These are phyloP conservation scores for Smittium culicis DNA, from an alignment of 371 early-diverging fungal genomes.

Conservation along the genomic window DNA sequence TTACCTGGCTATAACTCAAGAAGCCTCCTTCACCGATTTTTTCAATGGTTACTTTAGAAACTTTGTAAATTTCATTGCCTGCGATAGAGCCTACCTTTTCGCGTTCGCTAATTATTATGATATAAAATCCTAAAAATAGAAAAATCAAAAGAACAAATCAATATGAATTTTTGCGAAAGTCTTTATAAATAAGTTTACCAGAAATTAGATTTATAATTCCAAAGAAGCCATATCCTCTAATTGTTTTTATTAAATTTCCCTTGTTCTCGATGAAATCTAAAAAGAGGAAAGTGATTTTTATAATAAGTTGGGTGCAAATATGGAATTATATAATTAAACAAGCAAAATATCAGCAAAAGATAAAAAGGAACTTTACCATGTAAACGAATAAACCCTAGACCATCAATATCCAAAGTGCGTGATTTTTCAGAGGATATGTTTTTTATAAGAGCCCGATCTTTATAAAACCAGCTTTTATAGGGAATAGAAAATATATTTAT, in stretches of 20 bases:
- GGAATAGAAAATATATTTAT: too few species aligned
- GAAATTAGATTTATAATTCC: conserved; percentile 11
- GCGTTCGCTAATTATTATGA: conserved; percentile 71
- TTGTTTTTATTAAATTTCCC: not conserved
- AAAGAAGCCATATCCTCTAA: conserved; percentile 6
- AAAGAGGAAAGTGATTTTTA: not conserved
- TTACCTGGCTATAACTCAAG: conserved; percentile 36
- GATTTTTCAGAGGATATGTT: not conserved
- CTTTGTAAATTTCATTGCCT: conserved; percentile 53
- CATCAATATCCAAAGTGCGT: not conserved
- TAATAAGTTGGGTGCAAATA: too few species aligned
- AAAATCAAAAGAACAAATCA: not conserved
- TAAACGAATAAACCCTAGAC: not conserved
- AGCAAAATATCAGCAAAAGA: too few species aligned
- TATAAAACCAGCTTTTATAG: not conserved
- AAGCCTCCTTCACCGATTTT: conserved; percentile 44
- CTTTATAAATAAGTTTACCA: not conserved
- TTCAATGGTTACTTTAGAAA: conserved; percentile 55
- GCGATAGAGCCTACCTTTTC: conserved; percentile 43
- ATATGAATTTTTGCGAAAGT: not conserved
- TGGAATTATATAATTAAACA: too few species aligned
- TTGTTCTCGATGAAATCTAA: not conserved
- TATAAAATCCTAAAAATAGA: conserved; percentile 46
- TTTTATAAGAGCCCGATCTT: not conserved
- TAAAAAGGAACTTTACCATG: too few species aligned